Percentiles rank a stretch among this genome's conserved stretches.
These are phyloP conservation scores for Epichloe festucae DNA, from an alignment of 2,329 filamentous ascomycete genomes.

Conservation along the genomic window DNA sequence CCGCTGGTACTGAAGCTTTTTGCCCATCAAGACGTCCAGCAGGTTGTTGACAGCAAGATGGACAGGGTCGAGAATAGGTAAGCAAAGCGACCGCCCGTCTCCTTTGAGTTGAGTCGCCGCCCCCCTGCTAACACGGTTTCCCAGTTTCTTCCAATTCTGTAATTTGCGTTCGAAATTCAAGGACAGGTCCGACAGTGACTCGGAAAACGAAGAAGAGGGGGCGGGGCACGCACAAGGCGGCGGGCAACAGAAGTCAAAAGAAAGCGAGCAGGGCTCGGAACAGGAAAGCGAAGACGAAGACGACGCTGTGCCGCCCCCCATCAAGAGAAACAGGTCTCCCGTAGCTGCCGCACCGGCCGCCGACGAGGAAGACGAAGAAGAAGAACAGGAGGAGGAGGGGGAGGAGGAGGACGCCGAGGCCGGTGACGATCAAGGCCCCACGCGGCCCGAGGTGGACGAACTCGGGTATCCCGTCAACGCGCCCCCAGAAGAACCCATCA, in stretches of 20 bases:
- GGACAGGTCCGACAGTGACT: slow-evolving; percentile 19
- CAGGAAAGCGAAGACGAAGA: slow-evolving; percentile 61
- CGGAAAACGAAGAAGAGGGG: slow-evolving; percentile 13
- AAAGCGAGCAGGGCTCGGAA: slow-evolving; percentile 16
- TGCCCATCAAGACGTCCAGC: slow-evolving; percentile 86
- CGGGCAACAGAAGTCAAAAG: slow-evolving; percentile 19
- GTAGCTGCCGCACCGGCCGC: slow-evolving; percentile 19
- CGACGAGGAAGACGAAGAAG: slow-evolving; percentile 6
- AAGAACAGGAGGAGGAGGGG: slow-evolving; percentile 13
- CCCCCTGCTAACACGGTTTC: background rate
- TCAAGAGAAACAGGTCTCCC: slow-evolving; percentile 44
- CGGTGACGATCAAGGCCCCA: slow-evolving; percentile 22
- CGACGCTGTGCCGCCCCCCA: slow-evolving; percentile 81
- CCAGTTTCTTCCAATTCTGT: slow-evolving; percentile 84
- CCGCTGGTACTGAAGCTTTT: slow-evolving; percentile 87
- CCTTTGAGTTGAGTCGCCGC: background rate
- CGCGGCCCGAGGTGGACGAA: slow-evolving; percentile 63
- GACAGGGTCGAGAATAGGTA: slow-evolving; percentile 74
- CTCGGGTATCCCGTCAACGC: slow-evolving; percentile 67
- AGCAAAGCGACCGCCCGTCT: slow-evolving; percentile 11
- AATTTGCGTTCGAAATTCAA: slow-evolving; percentile 48
- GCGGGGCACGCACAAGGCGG: slow-evolving; percentile 16
- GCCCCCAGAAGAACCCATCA: slow-evolving; percentile 64
- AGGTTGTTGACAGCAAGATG: slow-evolving; percentile 72
- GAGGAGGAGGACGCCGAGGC: slow-evolving; percentile 15